Evolutionary conservation across 805 yeast species (phyloP).

Genomic region (Kodamaea neixiangensis): DNA sequence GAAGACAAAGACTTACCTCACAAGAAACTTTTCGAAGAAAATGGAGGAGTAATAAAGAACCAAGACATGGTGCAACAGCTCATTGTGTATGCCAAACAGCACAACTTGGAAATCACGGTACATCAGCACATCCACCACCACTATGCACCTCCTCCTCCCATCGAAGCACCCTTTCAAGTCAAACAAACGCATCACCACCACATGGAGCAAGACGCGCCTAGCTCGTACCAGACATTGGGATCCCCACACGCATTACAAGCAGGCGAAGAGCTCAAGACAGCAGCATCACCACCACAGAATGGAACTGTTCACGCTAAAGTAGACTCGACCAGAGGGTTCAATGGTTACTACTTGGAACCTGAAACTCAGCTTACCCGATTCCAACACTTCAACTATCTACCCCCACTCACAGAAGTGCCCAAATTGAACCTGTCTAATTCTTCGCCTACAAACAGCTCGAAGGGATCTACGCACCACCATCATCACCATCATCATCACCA

Average conservation of each 20-base stretch:
- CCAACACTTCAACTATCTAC: conserved; percentile 74
- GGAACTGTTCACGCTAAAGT: not conserved
- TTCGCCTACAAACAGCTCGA: conserved; percentile 32
- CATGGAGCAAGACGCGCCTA: not conserved
- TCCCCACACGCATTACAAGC: not conserved
- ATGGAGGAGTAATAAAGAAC: conserved; percentile 51
- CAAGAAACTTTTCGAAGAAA: conserved; percentile 21
- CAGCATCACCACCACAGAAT: not conserved
- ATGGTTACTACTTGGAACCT: conserved; percentile 40
- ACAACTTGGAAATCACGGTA: conserved; percentile 62
- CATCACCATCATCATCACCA: conserved; percentile 35
- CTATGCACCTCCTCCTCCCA: conserved; percentile 47
- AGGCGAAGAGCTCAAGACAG: not conserved
- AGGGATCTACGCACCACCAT: conserved; percentile 24
- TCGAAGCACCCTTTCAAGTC: conserved; percentile 7
- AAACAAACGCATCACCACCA: conserved; percentile 12
- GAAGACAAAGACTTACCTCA: conserved; percentile 31
- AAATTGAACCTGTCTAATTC: conserved; percentile 60
- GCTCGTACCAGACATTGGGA: conserved; percentile 1
- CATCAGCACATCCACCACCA: conserved; percentile 89
- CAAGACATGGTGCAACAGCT: conserved; percentile 58
- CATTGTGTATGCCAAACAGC: conserved; percentile 59
- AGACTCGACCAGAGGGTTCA: not conserved
- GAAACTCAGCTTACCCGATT: conserved; percentile 58
- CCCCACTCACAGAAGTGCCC: conserved; percentile 71